phyloP scores from a whole-genome alignment of 2,329 filamentous ascomycete genomes.

The Cyphellophora europaea region DNA sequence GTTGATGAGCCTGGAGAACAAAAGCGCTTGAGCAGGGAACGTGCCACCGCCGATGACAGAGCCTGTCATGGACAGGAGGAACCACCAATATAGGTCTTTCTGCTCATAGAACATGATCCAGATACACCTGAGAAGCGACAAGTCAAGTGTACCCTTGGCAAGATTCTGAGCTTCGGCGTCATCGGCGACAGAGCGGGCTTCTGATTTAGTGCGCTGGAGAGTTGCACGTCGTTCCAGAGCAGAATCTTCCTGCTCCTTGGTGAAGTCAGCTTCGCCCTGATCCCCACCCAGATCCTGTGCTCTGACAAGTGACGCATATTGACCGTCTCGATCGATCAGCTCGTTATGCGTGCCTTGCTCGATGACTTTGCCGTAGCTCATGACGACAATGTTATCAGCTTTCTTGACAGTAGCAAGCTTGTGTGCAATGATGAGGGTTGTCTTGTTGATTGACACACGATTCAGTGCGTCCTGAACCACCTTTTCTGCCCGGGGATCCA shows the following conservation, averaged over 20 bases:
- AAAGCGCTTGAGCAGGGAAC: constrained; percentile 38
- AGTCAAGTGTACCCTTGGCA: constrained; percentile 12
- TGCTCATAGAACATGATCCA: constrained; percentile 25
- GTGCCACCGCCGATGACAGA: constrained; percentile 29
- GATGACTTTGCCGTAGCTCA: constrained; percentile 59
- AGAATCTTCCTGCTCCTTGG: constrained; percentile 7
- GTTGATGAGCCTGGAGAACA: constrained; percentile 20
- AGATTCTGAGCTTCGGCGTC: constrained; percentile 12
- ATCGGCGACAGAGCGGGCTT: constrained; percentile 7
- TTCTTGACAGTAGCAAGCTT: constrained; percentile 63
- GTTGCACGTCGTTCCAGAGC: constrained; percentile 3
- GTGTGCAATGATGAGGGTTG: constrained; percentile 68
- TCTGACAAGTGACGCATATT: constrained; percentile 47
- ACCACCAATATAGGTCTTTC: constrained; percentile 27
- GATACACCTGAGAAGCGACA: constrained; percentile 26
- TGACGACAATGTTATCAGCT: constrained; percentile 69
- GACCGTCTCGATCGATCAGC: constrained; percentile 51
- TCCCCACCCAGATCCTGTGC: constrained; percentile 35
- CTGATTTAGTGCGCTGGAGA: constrained; percentile 8
- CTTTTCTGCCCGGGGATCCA: constrained; percentile 45
- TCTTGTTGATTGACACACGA: constrained; percentile 50
- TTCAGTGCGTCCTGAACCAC: constrained; percentile 45
- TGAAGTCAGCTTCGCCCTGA: constrained; percentile 5
- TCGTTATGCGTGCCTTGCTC: constrained; percentile 69
- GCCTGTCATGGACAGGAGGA: constrained; percentile 20